phyloP scores from a whole-genome alignment of 1,284 basidiomycete genomes.

The Takashimella tepidaria region DNA sequence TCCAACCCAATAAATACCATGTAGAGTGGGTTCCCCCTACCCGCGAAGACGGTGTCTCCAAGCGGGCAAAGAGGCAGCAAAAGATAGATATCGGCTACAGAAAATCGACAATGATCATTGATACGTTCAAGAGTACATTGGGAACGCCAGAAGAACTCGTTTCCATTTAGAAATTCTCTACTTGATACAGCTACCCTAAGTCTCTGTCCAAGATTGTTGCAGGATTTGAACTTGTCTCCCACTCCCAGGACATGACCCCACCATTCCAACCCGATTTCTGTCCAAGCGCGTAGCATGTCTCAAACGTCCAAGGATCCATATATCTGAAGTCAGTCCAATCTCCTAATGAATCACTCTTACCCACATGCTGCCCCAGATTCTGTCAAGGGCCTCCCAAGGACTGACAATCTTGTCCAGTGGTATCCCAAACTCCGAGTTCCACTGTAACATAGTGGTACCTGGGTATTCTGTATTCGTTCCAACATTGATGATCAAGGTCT shows the following conservation, averaged over 20 bases:
- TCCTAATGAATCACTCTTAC: conserved; percentile 37
- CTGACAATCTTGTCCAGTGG: conserved; percentile 42
- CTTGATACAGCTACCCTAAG: too few species aligned
- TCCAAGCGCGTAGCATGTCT: conserved; percentile 33
- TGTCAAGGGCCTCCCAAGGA: too few species aligned
- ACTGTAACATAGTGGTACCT: conserved; percentile 37
- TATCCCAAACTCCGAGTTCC: conserved; percentile 34
- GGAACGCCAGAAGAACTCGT: too few species aligned
- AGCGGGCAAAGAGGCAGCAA: too few species aligned
- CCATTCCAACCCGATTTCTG: conserved; percentile 41
- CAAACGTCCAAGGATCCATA: conserved; percentile 24
- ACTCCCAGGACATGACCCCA: conserved; percentile 49
- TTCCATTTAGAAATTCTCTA: too few species aligned
- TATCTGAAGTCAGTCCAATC: conserved; percentile 20
- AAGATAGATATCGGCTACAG: too few species aligned
- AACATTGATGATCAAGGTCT: conserved; percentile 29
- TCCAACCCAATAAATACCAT: too few species aligned
- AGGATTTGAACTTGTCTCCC: conserved; percentile 10
- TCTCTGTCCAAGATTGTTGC: background rate
- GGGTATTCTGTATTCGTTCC: conserved; percentile 27
- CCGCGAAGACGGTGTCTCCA: too few species aligned
- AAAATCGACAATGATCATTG: too few species aligned
- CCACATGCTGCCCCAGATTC: too few species aligned
- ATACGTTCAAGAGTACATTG: too few species aligned
- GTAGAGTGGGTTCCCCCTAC: too few species aligned